Base-by-base conservation (phyloP, 2,329 filamentous ascomycete genomes). In the Diaporthe australafricana region DNA sequence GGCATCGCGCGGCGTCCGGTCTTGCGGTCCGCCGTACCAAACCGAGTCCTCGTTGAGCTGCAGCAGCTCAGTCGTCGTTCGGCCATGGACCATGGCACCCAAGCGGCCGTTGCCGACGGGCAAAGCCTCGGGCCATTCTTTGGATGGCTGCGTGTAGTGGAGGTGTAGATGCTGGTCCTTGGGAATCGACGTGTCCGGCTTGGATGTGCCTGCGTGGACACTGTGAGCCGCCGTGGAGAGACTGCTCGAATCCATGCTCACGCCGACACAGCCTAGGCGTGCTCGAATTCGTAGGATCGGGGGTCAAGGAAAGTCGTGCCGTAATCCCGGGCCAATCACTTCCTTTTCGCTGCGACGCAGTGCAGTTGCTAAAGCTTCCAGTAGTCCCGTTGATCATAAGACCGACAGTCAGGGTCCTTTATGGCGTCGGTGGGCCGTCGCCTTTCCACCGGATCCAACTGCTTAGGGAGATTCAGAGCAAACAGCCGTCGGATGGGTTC, bases 71-170 rank as follows among this genome's bases (percentile, higher is more conserved):
- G 79, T 83, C 38, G 78, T 75, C 5, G 83, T 82, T 30, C 82
- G 79, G 32, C 85, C 84, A 76, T 85, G 83, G 12, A 86, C 77
- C 84, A 87, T 86, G 38, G 78, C 79, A 6, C 80, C 80, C 17
- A 81, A 74, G 60, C 85, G 81, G 27, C 86, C 86, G 75, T 87
- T 87, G 12, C 86, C 85, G 62, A 88, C 79, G 2, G 85, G 85
- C 1, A 87, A 77, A 32, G 84, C 82, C 71, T 83, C 73, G 12
- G 77, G 66, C 80, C 80, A 82, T 73, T 76, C 74, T 42, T 74
- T 68, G 14, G 80, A 80, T 11, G 80, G 80, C 35, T 69, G 70
- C 17, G 38, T 73, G 74, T 81, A 81, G 70, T 78, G 74, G 25
- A 81, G 77, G 27, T 68, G 70, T n/a, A 73, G 50, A 30, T 72